These are phyloP conservation scores for Teunomyces barrocoloradensis DNA, from an alignment of 805 yeast genomes.

Conservation along the genomic window DNA sequence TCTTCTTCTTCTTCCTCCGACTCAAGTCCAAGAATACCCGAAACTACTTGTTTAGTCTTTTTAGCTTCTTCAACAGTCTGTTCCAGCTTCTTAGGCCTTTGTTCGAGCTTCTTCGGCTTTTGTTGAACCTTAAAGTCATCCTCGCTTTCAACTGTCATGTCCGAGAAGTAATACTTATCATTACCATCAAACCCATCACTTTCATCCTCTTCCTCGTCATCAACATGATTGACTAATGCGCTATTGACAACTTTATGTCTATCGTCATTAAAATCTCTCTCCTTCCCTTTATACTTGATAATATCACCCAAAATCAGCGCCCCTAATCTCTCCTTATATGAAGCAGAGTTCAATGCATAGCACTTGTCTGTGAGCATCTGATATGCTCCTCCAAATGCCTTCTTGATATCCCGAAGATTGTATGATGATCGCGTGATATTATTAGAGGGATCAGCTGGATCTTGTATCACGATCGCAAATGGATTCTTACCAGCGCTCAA, in stretches of 20 bases:
- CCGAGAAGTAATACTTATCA: conserved; percentile 44
- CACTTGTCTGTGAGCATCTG: conserved; percentile 73
- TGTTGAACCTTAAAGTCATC: conserved; percentile 13
- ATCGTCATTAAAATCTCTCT: conserved; percentile 76
- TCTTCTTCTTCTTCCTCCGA: conserved; percentile 5
- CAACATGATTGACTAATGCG: conserved; percentile 43
- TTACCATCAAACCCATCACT: conserved; percentile 36
- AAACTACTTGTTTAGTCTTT: conserved; percentile 12
- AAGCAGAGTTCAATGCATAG: conserved; percentile 63
- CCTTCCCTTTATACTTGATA: conserved; percentile 69
- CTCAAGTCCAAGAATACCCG: conserved; percentile 9
- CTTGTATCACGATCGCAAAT: conserved; percentile 75
- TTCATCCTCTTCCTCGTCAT: conserved; percentile 24
- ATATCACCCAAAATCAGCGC: conserved; percentile 77
- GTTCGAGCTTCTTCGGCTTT: not conserved
- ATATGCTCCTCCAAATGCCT: conserved; percentile 87
- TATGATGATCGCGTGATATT: conserved; percentile 85
- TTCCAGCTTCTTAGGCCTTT: not conserved
- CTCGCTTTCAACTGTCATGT: conserved; percentile 39
- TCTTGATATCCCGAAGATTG: conserved; percentile 73
- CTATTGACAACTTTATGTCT: conserved; percentile 60
- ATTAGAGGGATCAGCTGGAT: conserved; percentile 81
- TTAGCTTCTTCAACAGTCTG: conserved; percentile 5
- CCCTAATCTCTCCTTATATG: conserved; percentile 65
- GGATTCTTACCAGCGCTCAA: conserved; percentile 51